Base-by-base conservation (phyloP, 192 early-diverging fungal species). In the Gonapodya sp. region DNA sequence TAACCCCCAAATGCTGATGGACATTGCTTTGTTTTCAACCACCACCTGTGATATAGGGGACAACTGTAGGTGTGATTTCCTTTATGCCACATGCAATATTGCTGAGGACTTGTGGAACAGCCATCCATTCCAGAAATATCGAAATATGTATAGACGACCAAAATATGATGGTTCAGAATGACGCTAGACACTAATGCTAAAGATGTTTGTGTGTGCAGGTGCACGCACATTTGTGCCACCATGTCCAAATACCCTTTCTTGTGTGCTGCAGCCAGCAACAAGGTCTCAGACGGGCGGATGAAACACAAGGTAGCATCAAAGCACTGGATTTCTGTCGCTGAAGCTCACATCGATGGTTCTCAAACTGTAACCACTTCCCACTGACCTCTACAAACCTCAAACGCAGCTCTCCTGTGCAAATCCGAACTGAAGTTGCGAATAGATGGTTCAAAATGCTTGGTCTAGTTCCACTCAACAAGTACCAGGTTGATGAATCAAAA, bases 261-360 rank as follows among this genome's bases (percentile, higher is more conserved):
- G 46, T 64, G 46, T 24, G 46, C 8, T 64, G 46, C 46, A 64
- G 46, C 46, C 46, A 24, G 46, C 24, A 24, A 64, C 46, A 64
- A 64, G 46, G 46, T 64, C 46, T 64, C 46, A 64, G 46, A 64
- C 46, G 46, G 46, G 46, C 8, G 46, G 46, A 64, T 64, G 8
- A 24, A 64, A 64, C 46, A 64, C 46, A 64, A 64, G 46, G 46
- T 64, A 64, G 46, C 46, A 64, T 64, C 46, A 64, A 64, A 64
- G 46, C 46, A 64, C 46, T 24, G 46, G n/a, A 16, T 64, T 64
- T 64, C 24, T 64, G 46, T 64, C 24, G 24, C 46, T 64, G 46
- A 64, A 64, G 46, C 46, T 64, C 46, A 64, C 46, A 64, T 64
- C 46, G 46, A 64, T 8, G 46, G 8, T 64, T 64, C 24, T 8